Evolutionary conservation across 352 stramenopile species (phyloP), one percentile per base, ranked within the genome.

Genomic region (Globisporangium okanoganense): DNA sequence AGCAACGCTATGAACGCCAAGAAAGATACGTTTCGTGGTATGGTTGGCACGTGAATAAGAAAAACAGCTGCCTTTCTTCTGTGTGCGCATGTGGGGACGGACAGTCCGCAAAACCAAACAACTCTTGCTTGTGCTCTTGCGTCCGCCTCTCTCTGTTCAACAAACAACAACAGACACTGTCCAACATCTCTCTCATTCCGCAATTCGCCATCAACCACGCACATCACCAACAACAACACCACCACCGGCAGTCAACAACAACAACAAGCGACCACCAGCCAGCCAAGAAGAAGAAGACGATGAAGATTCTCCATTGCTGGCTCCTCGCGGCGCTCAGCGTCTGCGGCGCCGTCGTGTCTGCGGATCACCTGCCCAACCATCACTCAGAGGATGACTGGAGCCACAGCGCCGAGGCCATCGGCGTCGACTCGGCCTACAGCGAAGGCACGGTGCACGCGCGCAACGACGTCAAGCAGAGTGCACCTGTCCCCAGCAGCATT

Each of bases 231-330:
- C n/a, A n/a, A n/a, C n/a, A n/a, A n/a, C n/a, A n/a, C n/a, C n/a
- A n/a, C n/a, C n/a, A n/a, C n/a, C n/a, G n/a, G n/a, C n/a, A n/a
- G n/a, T n/a, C n/a, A n/a, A n/a, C n/a, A 55, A 36, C 41, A 45
- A 31, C 50, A 35, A 18, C 51, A 47, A 22, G 31, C 18, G 3
- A 33, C 29, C 14, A n/a, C 13, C n/a, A 51, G 35, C 52, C 29
- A 13, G 20, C 14, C 25, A 29, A 47, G 40, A 14, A 2, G 2
- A 33, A 16, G 31, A 54, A 6, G 29, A 47, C 24, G 16, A 54
- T 52, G 56, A 61, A 70, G 63, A 36, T 62, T 55, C 24, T 56
- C 54, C 7, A 59, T 43, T 58, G 64, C 53, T 70, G 53, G 25
- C 43, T 58, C n/a, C 35, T 65, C 53, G 58, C 64, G 6, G 54